These are phyloP conservation scores for Mycosphaerella arachidis DNA, from an alignment of 2,329 filamentous ascomycete species.

Conservation along the genomic window DNA sequence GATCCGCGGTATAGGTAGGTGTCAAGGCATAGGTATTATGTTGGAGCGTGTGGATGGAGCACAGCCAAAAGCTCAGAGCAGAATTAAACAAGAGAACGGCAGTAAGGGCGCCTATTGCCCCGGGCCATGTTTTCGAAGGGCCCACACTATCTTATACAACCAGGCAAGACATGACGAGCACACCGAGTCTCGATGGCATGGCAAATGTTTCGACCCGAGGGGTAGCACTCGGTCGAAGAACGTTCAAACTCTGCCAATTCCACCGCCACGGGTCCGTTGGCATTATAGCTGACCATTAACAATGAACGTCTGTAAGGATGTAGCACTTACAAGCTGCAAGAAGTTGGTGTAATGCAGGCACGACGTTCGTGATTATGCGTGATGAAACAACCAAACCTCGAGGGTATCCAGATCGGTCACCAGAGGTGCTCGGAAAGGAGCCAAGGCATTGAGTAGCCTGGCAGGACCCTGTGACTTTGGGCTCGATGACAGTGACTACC, in stretches of 20 bases:
- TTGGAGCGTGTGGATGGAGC: background rate
- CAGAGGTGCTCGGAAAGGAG: background rate
- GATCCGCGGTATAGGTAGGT: background rate
- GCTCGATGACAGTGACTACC: background rate
- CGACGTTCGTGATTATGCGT: background rate
- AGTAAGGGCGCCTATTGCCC: background rate
- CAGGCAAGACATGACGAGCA: background rate
- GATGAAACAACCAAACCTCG: background rate
- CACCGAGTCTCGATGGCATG: background rate
- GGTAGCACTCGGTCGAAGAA: background rate
- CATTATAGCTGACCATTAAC: background rate
- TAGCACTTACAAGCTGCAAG: background rate
- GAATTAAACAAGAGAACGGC: background rate
- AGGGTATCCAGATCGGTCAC: background rate
- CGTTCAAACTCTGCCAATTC: background rate
- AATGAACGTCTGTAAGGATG: background rate
- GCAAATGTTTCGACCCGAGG: background rate
- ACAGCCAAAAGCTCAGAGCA: background rate
- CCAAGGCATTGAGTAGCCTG: background rate
- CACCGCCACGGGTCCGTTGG: background rate
- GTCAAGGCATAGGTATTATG: background rate
- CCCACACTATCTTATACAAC: slow-evolving; percentile 1
- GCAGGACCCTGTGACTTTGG: background rate
- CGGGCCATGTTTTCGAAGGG: background rate
- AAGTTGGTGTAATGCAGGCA: background rate